These are phyloP conservation scores for Amanita thiersii DNA, from an alignment of 768 basidiomycete genomes.

Conservation along the genomic window DNA sequence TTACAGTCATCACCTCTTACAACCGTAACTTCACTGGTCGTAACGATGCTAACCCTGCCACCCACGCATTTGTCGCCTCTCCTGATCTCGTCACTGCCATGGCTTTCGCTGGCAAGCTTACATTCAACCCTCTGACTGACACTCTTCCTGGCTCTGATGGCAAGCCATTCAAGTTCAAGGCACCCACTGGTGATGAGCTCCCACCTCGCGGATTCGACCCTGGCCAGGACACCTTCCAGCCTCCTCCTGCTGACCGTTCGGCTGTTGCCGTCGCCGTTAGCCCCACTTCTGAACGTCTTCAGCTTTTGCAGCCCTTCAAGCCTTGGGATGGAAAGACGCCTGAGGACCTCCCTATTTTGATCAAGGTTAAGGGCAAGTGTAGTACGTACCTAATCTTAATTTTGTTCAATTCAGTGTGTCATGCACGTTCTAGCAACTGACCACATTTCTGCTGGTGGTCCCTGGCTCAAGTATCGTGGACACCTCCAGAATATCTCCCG, in stretches of 20 bases:
- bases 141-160: slow-evolving; percentile 82
- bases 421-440: slow-evolving; percentile 54
- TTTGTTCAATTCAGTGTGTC: slow-evolving; percentile 3
- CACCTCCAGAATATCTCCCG: slow-evolving; percentile 98
- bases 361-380: slow-evolving; percentile 99
- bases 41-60: slow-evolving; percentile 99
- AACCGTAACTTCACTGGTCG: slow-evolving; percentile 99
- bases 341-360: slow-evolving; percentile 81
- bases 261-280: slow-evolving; percentile 80
- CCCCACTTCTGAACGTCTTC: slow-evolving; percentile 83
- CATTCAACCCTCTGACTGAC: slow-evolving; percentile 97
- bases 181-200: slow-evolving; percentile 86
- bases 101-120: slow-evolving; percentile 87
- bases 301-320: slow-evolving; percentile 82
- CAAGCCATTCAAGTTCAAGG: slow-evolving; percentile 95
- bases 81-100: slow-evolving; percentile 96
- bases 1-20: slow-evolving; percentile 93
- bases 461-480: slow-evolving; percentile 99
- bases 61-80: slow-evolving; percentile 92
- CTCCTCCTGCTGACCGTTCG: slow-evolving; percentile 81
- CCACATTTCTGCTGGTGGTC: slow-evolving; percentile 95
- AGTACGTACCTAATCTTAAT: slow-evolving; percentile 42
- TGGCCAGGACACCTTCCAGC: slow-evolving; percentile 95
- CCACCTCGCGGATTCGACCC: slow-evolving; percentile 95
- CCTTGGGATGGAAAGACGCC: slow-evolving; percentile 94